Percentiles rank a stretch among this genome's conserved stretches.
Evolutionary conservation across 139 green algal genomes (phyloP).

Genomic region (Bryopsis sp.): DNA sequence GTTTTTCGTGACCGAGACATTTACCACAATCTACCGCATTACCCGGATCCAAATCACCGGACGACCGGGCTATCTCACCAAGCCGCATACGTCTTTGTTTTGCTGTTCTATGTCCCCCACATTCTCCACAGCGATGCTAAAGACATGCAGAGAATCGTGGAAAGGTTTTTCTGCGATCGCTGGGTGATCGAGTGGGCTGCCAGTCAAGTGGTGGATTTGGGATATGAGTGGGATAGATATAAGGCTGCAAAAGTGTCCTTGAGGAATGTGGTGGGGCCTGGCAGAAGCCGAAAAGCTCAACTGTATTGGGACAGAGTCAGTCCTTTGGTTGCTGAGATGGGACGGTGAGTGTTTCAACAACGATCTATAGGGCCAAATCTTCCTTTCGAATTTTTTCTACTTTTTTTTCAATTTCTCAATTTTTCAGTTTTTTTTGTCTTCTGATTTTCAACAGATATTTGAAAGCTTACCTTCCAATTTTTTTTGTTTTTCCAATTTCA

Average conservation of each 20-base stretch:
- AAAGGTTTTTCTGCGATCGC: slow-evolving; percentile 13
- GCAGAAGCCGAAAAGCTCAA: neutral
- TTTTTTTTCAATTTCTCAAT: too few relatives aligned
- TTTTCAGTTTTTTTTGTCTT: too few relatives aligned
- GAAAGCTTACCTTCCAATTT: too few relatives aligned
- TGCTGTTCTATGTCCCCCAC: slow-evolving; percentile 14
- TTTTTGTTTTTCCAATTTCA: too few relatives aligned
- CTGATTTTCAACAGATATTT: too few relatives aligned
- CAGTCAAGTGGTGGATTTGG: neutral
- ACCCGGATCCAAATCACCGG: slow-evolving; percentile 5
- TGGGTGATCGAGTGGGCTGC: neutral
- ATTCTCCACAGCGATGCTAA: slow-evolving; percentile 3
- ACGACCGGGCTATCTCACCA: slow-evolving; percentile 5
- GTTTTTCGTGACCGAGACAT: too few relatives aligned
- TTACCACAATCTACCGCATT: neutral
- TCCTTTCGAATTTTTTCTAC: too few relatives aligned
- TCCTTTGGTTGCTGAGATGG: neutral
- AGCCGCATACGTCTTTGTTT: slow-evolving; percentile 6
- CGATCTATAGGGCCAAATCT: too few relatives aligned
- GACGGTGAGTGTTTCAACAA: slow-evolving; percentile 1
- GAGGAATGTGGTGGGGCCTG: neutral
- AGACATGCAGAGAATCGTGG: slow-evolving; percentile 7
- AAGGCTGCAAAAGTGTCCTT: neutral
- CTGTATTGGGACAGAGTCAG: neutral
- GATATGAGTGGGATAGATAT: slow-evolving; percentile 9